Base-by-base conservation (phyloP, 2,329 filamentous ascomycete genomes). In the Teratosphaeria pseudoeucalypti region DNA sequence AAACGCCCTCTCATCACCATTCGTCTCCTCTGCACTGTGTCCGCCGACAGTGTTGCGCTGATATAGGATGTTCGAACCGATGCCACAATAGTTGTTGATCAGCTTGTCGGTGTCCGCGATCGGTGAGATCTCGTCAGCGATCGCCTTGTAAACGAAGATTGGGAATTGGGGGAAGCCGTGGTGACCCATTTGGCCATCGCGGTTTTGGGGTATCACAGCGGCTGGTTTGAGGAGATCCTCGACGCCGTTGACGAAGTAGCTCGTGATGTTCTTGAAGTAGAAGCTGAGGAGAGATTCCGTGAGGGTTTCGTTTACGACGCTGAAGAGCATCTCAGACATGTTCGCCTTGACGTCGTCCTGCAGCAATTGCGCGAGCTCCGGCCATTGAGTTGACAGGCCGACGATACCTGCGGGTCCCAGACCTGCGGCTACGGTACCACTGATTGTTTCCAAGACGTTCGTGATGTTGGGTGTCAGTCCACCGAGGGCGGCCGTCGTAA, bases 131-230 rank as follows among this genome's bases (percentile, higher is more conserved):
- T 81, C 75, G 43, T 83, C 80, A 2, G 65, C 60, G 19, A 77
- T 73, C 0, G 79, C 76, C 61, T 82, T 82, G 67, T 82, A 82
- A 2, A 79, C 66, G 61, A 79, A 78, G 6, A 82, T 57, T 0
- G 80, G 80, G 66, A 81, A 78, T 11, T 70, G 61, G 0, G 79
- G 80, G 0, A 74, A 67, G 49, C 76, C 76, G 56, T 77, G 73
- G 26, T 71, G 68, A 14, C 73, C 74, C 71, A 76, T 72, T 16
- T 63, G 72, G 64, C 57, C 70, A 14, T 70, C 66, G 0, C 67
- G 53, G 32, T 72, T 66, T 26, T 73, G 70, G 4, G 72, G 62
- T 0, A 63, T 57, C 23, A 64, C 57, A 19, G 73, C 61, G 4
- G 66, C 60, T 2, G 71, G 65, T 2, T 59, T 61, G 60, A 65